Evolutionary conservation across 2,329 filamentous ascomycete genomes (phyloP).

Genomic region (Clonostachys byssicola): DNA sequence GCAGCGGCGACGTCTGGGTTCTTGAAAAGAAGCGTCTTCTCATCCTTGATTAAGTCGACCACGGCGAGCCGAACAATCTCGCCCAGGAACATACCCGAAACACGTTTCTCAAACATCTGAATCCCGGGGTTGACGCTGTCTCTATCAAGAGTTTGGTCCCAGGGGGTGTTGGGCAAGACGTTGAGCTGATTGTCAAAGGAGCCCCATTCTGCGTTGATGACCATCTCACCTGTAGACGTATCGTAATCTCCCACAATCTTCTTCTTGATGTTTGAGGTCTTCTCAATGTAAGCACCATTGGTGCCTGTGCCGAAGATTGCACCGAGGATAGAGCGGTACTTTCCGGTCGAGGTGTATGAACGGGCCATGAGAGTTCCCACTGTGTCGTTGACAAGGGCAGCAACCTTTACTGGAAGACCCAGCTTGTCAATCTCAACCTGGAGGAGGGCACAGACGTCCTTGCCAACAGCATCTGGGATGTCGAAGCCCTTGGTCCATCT

Average conservation of each 20-base stretch:
- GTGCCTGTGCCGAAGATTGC: constrained; percentile 97
- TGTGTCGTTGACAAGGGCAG: constrained; percentile 94
- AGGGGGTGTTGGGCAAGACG: constrained; percentile 80
- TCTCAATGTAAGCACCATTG: constrained; percentile 96
- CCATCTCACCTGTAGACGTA: constrained; percentile 83
- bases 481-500: constrained; percentile 99
- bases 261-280: constrained; percentile 81
- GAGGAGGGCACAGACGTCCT: constrained; percentile 89
- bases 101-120: constrained; percentile 98
- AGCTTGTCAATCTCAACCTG: constrained; percentile 87
- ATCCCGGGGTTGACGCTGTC: constrained; percentile 87
- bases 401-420: constrained; percentile 85
- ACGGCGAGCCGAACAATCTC: constrained; percentile 83
- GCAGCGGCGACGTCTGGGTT: constrained; percentile 30
- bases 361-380: constrained; percentile 97
- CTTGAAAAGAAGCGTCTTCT: constrained; percentile 66
- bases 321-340: constrained; percentile 82
- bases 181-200: constrained; percentile 94
- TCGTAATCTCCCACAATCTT: constrained; percentile 68
- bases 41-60: constrained; percentile 66
- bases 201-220: constrained; percentile 97
- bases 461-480: constrained; percentile 88
- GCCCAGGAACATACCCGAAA: constrained; percentile 97
- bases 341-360: constrained; percentile 88
- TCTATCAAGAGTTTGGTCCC: constrained; percentile 74